phyloP scores from a whole-genome alignment of 1,284 basidiomycete species.

The Ceratobasidium sp. region DNA sequence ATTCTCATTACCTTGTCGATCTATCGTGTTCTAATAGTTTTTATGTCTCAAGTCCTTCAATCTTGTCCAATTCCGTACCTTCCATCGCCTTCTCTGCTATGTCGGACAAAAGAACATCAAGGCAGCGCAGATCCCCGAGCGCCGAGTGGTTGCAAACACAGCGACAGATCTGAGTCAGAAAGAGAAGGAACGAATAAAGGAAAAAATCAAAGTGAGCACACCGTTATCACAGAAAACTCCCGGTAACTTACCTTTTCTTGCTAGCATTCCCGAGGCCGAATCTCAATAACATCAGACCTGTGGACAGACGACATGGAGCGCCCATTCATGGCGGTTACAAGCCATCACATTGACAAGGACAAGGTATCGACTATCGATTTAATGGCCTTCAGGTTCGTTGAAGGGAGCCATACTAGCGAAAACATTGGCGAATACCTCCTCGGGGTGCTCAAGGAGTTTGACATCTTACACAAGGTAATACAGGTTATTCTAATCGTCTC shows the following conservation, averaged over 20 bases:
- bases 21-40: not conserved
- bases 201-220: not conserved
- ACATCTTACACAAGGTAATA: not conserved
- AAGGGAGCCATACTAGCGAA: not conserved
- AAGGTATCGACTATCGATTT: not conserved
- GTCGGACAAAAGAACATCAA: slow-evolving; percentile 16
- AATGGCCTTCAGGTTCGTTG: slow-evolving; percentile 9
- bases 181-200: not conserved
- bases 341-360: not conserved
- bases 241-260: not conserved
- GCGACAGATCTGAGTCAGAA: slow-evolving; percentile 3
- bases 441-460: not conserved
- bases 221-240: no score
- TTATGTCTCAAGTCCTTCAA: not conserved
- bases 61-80: not conserved
- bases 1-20: not conserved
- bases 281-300: slow-evolving; percentile 38
- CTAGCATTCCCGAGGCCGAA: slow-evolving; percentile 23
- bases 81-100: slow-evolving; percentile 5
- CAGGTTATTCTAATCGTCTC: not conserved
- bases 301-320: slow-evolving; percentile 30
- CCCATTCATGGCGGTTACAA: slow-evolving; percentile 36
- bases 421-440: not conserved
- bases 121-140: not conserved
- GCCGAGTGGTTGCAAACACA: not conserved